Conservation (phyloP, 768 basidiomycete species). For the Tulasnella sp. region DNA sequence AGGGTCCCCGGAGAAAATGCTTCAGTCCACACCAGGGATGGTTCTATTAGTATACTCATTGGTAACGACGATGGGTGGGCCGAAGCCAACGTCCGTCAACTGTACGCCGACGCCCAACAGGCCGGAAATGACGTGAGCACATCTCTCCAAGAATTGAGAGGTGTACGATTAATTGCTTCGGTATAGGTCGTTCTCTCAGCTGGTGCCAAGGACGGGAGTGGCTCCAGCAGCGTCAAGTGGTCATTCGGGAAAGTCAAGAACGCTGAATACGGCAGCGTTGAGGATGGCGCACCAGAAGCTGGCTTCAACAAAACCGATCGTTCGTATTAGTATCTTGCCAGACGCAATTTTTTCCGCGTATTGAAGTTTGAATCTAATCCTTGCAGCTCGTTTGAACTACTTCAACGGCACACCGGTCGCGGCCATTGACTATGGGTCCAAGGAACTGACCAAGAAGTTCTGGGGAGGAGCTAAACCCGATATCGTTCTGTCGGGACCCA, state of each 20-base stretch:
- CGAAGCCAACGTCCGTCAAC: conserved; percentile 28
- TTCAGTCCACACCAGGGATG: background rate
- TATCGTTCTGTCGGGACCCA: conserved; percentile 24
- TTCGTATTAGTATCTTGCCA: background rate
- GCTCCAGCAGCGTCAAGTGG: conserved; percentile 22
- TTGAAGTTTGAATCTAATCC: background rate
- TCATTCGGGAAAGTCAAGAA: background rate
- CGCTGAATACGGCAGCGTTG: conserved; percentile 11
- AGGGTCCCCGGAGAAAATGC: background rate
- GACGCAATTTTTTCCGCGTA: background rate
- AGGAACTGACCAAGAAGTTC: conserved; percentile 4
- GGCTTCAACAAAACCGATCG: conserved; percentile 21
- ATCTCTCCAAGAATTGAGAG: background rate
- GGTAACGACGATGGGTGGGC: conserved; percentile 34
- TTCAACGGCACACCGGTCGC: conserved; percentile 30
- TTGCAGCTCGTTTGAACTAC: conserved; percentile 26
- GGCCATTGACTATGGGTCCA: conserved; percentile 13
- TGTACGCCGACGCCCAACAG: conserved; percentile 5
- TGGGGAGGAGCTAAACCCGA: conserved; percentile 22
- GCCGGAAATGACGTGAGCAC: conserved; percentile 11
- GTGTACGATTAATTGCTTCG: background rate
- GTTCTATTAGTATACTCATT: conserved; percentile 12
- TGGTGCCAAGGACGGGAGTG: conserved; percentile 16
- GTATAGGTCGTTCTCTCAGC: conserved; percentile 19
- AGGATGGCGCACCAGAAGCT: background rate